Conservation (phyloP, 176 grass and related monocot species). For the Oryza punctata region DNA sequence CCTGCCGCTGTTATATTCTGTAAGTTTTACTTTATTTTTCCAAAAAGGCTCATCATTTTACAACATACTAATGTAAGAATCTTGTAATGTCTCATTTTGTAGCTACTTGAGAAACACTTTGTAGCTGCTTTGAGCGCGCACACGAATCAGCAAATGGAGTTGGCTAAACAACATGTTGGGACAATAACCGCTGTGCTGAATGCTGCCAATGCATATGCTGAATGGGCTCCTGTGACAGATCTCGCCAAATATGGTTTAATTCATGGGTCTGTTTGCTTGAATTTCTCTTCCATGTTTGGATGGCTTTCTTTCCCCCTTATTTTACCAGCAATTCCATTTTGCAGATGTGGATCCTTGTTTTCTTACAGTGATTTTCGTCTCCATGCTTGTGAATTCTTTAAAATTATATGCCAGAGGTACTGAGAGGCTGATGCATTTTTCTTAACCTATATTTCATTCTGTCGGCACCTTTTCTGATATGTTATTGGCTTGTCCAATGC, state of each 20-base stretch:
- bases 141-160: slow-evolving; percentile 66
- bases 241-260: slow-evolving; percentile 92
- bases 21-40: slow-evolving; percentile 56
- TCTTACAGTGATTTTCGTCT: slow-evolving; percentile 90
- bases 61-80: slow-evolving; percentile 20
- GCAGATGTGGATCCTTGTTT: slow-evolving; percentile 83
- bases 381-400: slow-evolving; percentile 93
- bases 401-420: slow-evolving; percentile 95
- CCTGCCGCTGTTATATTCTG: slow-evolving; percentile 84
- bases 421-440: slow-evolving; percentile 9
- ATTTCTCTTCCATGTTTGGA: slow-evolving; percentile 17
- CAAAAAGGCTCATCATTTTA: slow-evolving; percentile 21
- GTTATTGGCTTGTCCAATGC: slow-evolving; percentile 29
- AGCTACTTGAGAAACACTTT: slow-evolving; percentile 99
- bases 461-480: slow-evolving; percentile 23
- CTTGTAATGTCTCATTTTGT: slow-evolving; percentile 34
- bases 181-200: slow-evolving; percentile 85
- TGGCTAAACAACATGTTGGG: slow-evolving; percentile 79
- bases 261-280: slow-evolving; percentile 65
- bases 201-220: slow-evolving; percentile 93
- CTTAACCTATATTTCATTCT: slow-evolving; percentile 23
- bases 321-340: slow-evolving; percentile 32
- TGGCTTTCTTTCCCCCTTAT: slow-evolving; percentile 10
- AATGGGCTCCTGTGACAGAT: slow-evolving; percentile 96
- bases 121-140: slow-evolving; percentile 74